Conservation (phyloP, 257 asterid genomes). For the Nicotiana otophora region DNA sequence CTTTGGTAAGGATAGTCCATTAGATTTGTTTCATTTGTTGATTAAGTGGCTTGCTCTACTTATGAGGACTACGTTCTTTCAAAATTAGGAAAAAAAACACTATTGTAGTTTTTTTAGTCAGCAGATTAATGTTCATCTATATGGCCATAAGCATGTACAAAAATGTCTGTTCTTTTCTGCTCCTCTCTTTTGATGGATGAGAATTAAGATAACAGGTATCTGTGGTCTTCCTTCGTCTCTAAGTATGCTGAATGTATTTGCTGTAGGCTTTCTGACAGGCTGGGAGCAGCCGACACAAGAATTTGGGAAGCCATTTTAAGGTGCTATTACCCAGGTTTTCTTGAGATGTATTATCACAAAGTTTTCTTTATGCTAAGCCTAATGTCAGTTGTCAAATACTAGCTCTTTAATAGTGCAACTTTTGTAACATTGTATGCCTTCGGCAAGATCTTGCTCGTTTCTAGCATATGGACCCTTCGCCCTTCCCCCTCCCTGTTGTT, state of each 20-base stretch:
- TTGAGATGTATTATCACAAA: not conserved
- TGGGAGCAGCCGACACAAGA: conserved; percentile 61
- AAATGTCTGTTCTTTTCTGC: not conserved
- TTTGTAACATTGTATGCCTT: not conserved
- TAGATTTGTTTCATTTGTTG: not conserved
- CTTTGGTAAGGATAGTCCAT: not conserved
- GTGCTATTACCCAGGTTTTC: conserved; percentile 1
- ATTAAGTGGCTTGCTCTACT: not conserved
- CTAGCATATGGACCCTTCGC: not conserved
- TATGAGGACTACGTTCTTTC: not conserved
- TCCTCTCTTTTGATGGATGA: not conserved
- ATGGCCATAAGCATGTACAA: not conserved
- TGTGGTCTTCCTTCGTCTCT: conserved; percentile 15
- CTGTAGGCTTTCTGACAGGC: conserved; percentile 39
- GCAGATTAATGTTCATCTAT: not conserved
- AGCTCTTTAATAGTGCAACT: not conserved
- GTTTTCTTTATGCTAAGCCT: not conserved
- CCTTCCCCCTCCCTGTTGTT: not conserved
- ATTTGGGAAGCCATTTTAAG: conserved; percentile 49
- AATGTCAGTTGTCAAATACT: not conserved
- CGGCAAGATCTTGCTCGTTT: not conserved
- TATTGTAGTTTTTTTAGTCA: not conserved
- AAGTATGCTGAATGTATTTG: not conserved
- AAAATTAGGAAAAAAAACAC: not conserved
- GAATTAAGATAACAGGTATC: not conserved